Evolutionary conservation across 805 yeast genomes (phyloP).

Genomic region (Grigorovia yakushimaensis): DNA sequence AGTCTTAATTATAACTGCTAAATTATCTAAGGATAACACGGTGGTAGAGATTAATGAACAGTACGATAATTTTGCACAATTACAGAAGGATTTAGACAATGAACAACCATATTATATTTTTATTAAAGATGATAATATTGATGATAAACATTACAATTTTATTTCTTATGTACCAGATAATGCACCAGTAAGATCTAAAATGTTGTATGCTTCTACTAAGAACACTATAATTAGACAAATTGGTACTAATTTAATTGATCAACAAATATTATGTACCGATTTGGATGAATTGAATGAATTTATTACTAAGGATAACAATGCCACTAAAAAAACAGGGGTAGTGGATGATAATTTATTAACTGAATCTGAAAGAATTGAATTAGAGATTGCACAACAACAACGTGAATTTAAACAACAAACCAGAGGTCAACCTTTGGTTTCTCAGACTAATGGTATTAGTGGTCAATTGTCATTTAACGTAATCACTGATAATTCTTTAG

Average conservation of each 20-base stretch:
- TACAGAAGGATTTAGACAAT: conserved; percentile 30
- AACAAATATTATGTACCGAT: conserved; percentile 28
- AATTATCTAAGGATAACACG: conserved; percentile 17
- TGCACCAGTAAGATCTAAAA: conserved; percentile 73
- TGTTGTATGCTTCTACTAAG: conserved; percentile 90
- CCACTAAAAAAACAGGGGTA: conserved; percentile 7
- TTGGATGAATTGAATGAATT: conserved; percentile 23
- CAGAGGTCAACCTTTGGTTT: conserved; percentile 19
- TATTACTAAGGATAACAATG: conserved; percentile 2
- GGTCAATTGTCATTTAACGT: conserved; percentile 21
- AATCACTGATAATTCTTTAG: conserved; percentile 9
- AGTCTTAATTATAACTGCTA: conserved; percentile 14
- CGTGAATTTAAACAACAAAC: conserved; percentile 12
- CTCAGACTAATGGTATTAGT: conserved; percentile 23
- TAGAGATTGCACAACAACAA: conserved; percentile 23
- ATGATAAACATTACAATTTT: conserved; percentile 36
- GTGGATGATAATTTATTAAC: conserved; percentile 12
- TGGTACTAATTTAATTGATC: conserved; percentile 41
- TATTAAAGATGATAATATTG: conserved; percentile 28
- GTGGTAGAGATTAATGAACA: conserved; percentile 12
- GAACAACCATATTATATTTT: conserved; percentile 42
- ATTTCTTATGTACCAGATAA: conserved; percentile 80
- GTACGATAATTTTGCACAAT: conserved; percentile 30
- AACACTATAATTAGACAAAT: conserved; percentile 64
- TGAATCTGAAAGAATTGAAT: conserved; percentile 20